Base-by-base conservation (phyloP, 805 yeast genomes). In the Cyberlindnera nakhonratchasimensis region DNA sequence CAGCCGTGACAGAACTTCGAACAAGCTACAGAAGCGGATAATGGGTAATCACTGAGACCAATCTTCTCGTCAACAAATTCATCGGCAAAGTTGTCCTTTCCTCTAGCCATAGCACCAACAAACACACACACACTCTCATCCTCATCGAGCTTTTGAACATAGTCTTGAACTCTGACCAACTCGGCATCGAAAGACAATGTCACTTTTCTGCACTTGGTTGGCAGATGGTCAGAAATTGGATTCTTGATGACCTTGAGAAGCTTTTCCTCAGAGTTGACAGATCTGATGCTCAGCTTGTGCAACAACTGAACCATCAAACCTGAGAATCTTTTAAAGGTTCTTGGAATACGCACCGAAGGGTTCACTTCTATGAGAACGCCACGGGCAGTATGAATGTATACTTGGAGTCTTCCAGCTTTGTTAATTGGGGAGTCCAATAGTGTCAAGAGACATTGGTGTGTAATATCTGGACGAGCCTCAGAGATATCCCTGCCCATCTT, bases 41-140 rank as follows among this genome's bases (percentile, higher is more conserved):
- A 75, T 39, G 99, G 96, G 64, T 90, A 93, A 58, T 91, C 89
- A 26, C 97, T 88, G 43, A 93, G 81, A 55, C 97, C 97, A 46
- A 93, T 84, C 61, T 91, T 93, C 65, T 93, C 98, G 63, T 93
- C 98, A 33, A 91, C 96, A 59, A 65, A 91, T 65, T 90, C 98
- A 64, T 93, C 99, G 19, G 99, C 99, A 66, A 93, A 93, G 55
- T 81, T 89, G 66, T 93, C 99, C 62, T 84, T 85, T 59, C 99
- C 99, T 65, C 97, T 82, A 17, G 99, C 99, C 96, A 93, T 93
- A 35, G 99, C 96, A 61, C 99, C 99, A 35, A 93, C 97, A 65
- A 93, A 93, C 21, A 93, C 97, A 74, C 99, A 93, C 54, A 93
- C 82, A 60, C 96, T 86, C 69, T 93, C 96, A 59, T 87, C 95